These are phyloP conservation scores for Thuidium tamariscinum DNA, from an alignment of 225 moss, liverwort and hornwort genomes.

Conservation along the genomic window DNA sequence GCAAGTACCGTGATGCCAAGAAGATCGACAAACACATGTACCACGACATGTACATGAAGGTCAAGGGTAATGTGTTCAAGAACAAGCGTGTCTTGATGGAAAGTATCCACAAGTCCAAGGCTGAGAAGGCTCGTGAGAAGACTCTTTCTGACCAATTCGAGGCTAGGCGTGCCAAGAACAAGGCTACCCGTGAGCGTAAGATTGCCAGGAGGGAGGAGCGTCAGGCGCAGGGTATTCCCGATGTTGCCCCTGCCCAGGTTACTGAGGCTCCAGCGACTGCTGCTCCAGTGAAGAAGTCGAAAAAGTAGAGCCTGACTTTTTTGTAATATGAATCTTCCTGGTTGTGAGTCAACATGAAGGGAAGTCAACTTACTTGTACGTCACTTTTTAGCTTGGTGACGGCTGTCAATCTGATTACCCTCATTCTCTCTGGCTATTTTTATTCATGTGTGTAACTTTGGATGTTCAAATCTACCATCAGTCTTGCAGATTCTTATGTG, in stretches of 20 bases:
- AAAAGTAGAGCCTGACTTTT: conserved; percentile 30
- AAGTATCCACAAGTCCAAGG: conserved; percentile 77
- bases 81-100: conserved; percentile 88
- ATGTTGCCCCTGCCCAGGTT: conserved; percentile 4
- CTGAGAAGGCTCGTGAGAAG: conserved; percentile 78
- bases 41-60: conserved; percentile 90
- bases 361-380: not conserved
- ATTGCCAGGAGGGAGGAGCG: conserved; percentile 76
- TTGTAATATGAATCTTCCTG: conserved; percentile 1
- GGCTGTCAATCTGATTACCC: not conserved
- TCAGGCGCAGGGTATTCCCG: conserved; percentile 48
- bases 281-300: conserved; percentile 51
- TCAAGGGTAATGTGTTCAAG: conserved; percentile 83
- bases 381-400: not conserved
- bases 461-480: not conserved
- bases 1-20: conserved; percentile 80
- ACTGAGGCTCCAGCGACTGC: not conserved
- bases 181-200: conserved; percentile 67
- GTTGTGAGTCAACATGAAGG: not conserved
- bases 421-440: not conserved
- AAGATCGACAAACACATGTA: conserved; percentile 89
- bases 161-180: conserved; percentile 80
- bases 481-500: too few relatives aligned
- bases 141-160: conserved; percentile 74
- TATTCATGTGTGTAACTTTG: not conserved